phyloP scores from a whole-genome alignment of 2,329 filamentous ascomycete genomes.

The Colletotrichum cuscutae region DNA sequence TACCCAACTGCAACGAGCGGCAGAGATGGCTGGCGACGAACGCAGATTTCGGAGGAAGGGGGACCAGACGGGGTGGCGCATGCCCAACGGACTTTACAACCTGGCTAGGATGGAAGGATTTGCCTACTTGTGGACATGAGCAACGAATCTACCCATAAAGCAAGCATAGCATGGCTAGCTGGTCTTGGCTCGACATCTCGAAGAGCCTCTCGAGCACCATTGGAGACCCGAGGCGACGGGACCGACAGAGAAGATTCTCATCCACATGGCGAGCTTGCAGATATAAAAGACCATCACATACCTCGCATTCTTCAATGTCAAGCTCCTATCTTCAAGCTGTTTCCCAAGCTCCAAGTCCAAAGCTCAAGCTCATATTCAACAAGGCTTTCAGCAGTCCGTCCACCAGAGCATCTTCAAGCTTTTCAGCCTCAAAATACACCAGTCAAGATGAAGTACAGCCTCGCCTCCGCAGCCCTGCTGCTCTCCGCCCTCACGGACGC shows the following conservation, averaged over 20 bases:
- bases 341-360: constrained; percentile 15
- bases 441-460: constrained; percentile 30
- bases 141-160: constrained; percentile 9
- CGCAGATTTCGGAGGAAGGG: neutral
- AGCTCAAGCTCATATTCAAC: neutral
- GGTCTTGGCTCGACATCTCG: constrained; percentile 20
- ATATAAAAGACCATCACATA: constrained; percentile 26
- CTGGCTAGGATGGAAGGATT: constrained; percentile 8
- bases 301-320: neutral
- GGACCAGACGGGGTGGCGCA: neutral
- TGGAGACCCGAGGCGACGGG: neutral
- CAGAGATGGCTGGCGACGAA: neutral
- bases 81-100: neutral
- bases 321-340: neutral
- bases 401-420: neutral
- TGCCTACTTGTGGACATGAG: neutral
- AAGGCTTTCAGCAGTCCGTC: neutral
- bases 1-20: neutral
- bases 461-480: constrained; percentile 36
- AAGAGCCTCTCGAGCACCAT: neutral
- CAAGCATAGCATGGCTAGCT: neutral
- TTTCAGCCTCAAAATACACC: too few relatives aligned
- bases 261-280: constrained; percentile 6
- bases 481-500: constrained; percentile 38
- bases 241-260: neutral